Evolutionary conservation across 176 grass and related monocot genomes (phyloP).

Genomic region (Neostapfia colusana): DNA sequence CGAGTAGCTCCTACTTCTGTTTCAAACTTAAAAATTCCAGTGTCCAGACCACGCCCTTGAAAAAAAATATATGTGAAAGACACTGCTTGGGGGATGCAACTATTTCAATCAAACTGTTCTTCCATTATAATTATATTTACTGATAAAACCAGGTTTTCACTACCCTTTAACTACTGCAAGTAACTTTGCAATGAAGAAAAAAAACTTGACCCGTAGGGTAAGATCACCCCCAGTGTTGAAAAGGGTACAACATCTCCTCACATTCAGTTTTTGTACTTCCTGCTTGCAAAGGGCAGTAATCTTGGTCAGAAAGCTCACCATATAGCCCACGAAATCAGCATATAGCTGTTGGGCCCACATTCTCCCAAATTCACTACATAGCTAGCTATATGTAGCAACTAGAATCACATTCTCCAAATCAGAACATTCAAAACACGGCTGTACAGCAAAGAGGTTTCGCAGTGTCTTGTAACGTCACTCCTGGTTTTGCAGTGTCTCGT

Average conservation of each 20-base stretch:
- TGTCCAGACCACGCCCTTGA: neutral
- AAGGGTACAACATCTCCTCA: neutral
- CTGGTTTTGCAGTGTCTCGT: no score
- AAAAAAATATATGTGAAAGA: neutral
- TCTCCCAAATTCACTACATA: constrained; percentile 33
- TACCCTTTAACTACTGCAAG: neutral
- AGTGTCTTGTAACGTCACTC: constrained; percentile 36
- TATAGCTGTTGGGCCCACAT: constrained; percentile 19
- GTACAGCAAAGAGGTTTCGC: constrained; percentile 19
- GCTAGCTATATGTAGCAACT: constrained; percentile 17
- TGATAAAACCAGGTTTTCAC: neutral
- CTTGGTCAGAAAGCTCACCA: neutral
- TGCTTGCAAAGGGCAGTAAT: constrained; percentile 14
- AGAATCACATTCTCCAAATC: constrained; percentile 44
- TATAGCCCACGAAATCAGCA: constrained; percentile 9
- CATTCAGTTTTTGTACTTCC: neutral
- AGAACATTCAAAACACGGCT: constrained; percentile 34
- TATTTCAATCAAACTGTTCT: neutral
- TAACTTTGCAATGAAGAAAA: neutral
- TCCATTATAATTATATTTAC: neutral
- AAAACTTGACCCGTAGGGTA: no score
- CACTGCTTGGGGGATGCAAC: neutral
- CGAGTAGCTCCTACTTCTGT: constrained; percentile 26
- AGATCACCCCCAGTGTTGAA: no score
- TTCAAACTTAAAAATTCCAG: neutral